These are phyloP conservation scores for Botrytis deweyae DNA, from an alignment of 2,329 filamentous ascomycete genomes.

Conservation along the genomic window DNA sequence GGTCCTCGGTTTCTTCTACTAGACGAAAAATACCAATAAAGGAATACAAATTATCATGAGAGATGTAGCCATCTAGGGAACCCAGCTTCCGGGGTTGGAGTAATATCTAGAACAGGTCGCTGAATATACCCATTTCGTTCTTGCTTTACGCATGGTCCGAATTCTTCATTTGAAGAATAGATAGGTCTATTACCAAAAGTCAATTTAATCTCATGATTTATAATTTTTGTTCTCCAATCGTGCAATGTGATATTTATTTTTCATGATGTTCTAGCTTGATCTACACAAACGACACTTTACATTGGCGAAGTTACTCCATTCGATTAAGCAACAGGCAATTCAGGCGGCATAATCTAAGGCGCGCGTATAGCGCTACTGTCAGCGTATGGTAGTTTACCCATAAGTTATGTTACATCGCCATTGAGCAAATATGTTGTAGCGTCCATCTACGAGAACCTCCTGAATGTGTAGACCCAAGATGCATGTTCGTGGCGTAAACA, in stretches of 20 bases:
- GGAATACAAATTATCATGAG: slow-evolving; percentile 38
- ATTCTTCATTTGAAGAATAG: slow-evolving; percentile 32
- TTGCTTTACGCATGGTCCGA: slow-evolving; percentile 32
- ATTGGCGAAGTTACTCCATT: neutral
- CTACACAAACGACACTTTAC: neutral
- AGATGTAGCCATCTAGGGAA: slow-evolving; percentile 35
- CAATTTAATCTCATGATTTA: slow-evolving; percentile 39
- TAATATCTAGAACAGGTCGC: slow-evolving; percentile 27
- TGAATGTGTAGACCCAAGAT: slow-evolving; percentile 1
- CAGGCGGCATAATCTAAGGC: neutral
- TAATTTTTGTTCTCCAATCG: slow-evolving; percentile 8
- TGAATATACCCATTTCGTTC: slow-evolving; percentile 36
- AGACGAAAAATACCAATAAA: slow-evolving; percentile 42
- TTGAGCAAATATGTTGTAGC: neutral
- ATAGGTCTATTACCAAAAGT: slow-evolving; percentile 39
- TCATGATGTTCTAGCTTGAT: neutral
- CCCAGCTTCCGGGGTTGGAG: slow-evolving; percentile 26
- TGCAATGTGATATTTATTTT: neutral
- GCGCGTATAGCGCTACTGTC: neutral
- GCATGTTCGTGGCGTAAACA: neutral
- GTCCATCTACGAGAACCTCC: neutral
- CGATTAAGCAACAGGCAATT: neutral
- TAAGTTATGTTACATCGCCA: neutral
- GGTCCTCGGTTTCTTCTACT: slow-evolving; percentile 99
- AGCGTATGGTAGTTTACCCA: neutral